Base-by-base conservation (phyloP, 257 asterid species). In the Hygrophila difformis region DNA sequence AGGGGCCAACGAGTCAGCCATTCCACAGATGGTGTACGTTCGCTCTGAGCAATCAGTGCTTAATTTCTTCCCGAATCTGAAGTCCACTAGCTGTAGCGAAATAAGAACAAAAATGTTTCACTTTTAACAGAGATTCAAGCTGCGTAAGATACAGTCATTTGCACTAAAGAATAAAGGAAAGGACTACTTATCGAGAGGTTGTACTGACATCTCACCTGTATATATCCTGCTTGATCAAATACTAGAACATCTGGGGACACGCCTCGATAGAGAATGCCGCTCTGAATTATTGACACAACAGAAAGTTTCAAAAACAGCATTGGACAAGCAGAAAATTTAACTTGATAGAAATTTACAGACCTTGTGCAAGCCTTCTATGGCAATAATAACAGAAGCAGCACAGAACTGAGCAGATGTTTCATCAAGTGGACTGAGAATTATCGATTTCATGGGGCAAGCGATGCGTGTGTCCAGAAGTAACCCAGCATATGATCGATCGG, bases 1-100 rank as follows among this genome's bases (percentile, higher is more conserved):
- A 48, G 97, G 97, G 70, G 97, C 93, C 64, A 84, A 72, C 20
- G 89, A 76, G 64, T 88, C 94, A 1, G 93, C 69, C 78, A 69
- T 84, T 17, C 97, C 97, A 53, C 95, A 84, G 41, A 84, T 71
- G 21, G 97, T 81, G 69, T 65, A 84, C 39, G 97, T 70, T 72
- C 95, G 70, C 56, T 77, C 87, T 56, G 53, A 61, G 46, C 44
- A 36, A 53, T 77, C 87, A 39, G 79, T 69, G 46, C 81, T 70
- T 33, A 88, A 56, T 64, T 71, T 72, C 76, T 88, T 84, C 44
- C 88, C 89, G 42, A 76, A 88, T 73, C 92, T 81, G 84, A 88
- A 88, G 78, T 88, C 97, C 74, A 84, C 94, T 47, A 88, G 73
- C 97, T 88, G 57, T 49, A 65, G 26, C 19, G 56, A 71, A 67